Evolutionary conservation across 306 rosid genomes (phyloP), one percentile per base, ranked within the genome.

Genomic region (Glycine tomentella): DNA sequence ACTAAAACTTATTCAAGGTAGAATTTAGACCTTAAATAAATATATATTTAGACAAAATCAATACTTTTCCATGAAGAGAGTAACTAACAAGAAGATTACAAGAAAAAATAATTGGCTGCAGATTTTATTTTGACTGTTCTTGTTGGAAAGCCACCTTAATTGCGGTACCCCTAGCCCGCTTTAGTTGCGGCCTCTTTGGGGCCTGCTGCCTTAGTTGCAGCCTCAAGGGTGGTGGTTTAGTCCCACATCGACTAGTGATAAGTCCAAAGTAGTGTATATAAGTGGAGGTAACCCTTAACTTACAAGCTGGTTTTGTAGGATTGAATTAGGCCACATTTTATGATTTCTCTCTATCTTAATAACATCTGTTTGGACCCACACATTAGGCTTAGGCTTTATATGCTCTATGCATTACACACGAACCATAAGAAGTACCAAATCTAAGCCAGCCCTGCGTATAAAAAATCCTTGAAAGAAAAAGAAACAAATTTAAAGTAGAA

Each of bases 21-120:
- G 46, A 58, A 14, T 75, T n/a, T 52, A 78, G 46, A 74, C 57
- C 82, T 50, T 36, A 14, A 72, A 64, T 63, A 55, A 69, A 69
- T 46, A 40, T 66, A 9, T 70, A 67, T 73, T 15, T 9, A 36
- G 72, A 53, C 38, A 69, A 78, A 51, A 69, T 13, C 31, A 74
- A 49, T 38, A 49, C 16, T 48, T 38, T 25, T 65, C 52, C 64
- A 59, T 64, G 44, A 63, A 71, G 64, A 62, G 36, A 58, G 63
- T 17, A 71, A 62, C 63, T n/a, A 50, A 74, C 9, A 70, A 56
- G 5, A 76, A 56, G 49, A 51, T 36, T 44, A 44, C 44, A 40
- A 40, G 44, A 50, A 69, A 53, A 67, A 66, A 77, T 36, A 59
- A 68, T 74, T 42, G 72, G 55, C 42, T 57, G 17, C 55, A 15